Evolutionary conservation across 1,284 basidiomycete species (phyloP), one percentile per base, ranked within the genome.

Genomic region (Testicularia cyperi): DNA sequence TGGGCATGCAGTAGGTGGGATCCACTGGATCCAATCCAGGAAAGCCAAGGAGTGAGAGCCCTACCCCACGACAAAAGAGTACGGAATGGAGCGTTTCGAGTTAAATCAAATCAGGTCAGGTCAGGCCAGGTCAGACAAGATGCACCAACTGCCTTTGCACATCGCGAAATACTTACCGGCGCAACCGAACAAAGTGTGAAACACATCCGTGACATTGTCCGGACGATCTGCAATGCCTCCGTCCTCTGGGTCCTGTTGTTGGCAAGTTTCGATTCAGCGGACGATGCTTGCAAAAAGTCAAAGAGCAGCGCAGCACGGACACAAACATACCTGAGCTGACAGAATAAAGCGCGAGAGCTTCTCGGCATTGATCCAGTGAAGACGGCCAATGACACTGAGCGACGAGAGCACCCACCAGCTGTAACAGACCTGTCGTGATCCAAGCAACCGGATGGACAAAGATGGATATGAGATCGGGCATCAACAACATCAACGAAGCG

Each of bases 1-100:
- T 86, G 1, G 92, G 94, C 89, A 98, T 91, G 79, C 92, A 97
- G 76, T 92, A 97, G 16, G 96, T 86, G 0, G 94, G 94, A 75
- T 97, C 94, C 20, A 97, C 80, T 61, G 88, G 86, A 24, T 83
- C 80, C 16, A 97, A 78, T 0, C 85, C 87, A 0, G 88, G 85
- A 72, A 92, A 92, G n/a, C 90, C 90, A 6, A 96, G 81, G 8
- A 97, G 79, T 0, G 90, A 92, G 13, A 97, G 81, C 0, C 90
- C 91, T 88, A 27, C 7, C 15, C n/a, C 12, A 23, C 13, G n/a
- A n/a, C n/a, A n/a, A n/a, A n/a, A n/a, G n/a, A n/a, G n/a, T n/a
- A 21, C 6, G 14, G 19, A 36, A 6, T 15, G 15, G n/a, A 13
- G 13, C 19, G 14, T 9, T 2, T 15, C 9, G 7, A 15, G 27